Conservation (phyloP, 2,329 filamentous ascomycete species). For the Epichloe sylvatica region DNA sequence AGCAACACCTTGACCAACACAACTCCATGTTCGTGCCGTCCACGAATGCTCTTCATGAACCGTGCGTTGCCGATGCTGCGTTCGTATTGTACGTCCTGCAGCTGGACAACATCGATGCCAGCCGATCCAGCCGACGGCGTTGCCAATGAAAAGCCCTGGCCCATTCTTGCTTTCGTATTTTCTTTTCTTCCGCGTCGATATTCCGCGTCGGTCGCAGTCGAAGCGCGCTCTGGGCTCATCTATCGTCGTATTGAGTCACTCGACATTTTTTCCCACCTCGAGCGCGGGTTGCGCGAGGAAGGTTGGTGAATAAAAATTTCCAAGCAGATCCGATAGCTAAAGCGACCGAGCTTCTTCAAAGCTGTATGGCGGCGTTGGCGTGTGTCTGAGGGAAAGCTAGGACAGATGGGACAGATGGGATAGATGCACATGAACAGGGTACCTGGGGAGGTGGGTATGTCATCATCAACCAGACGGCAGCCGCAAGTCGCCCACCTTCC, state of each 20-base stretch:
- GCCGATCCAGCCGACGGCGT: slow-evolving; percentile 84
- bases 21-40: slow-evolving; percentile 76
- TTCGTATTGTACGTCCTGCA: slow-evolving; percentile 83
- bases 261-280: slow-evolving; percentile 2
- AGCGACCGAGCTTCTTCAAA: too few relatives aligned
- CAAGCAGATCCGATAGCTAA: neutral
- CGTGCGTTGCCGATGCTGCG: slow-evolving; percentile 80
- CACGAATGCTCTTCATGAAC: slow-evolving; percentile 94
- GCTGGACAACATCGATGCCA: slow-evolving; percentile 85
- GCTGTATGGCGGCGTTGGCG: too few relatives aligned
- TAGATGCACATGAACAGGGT: too few relatives aligned
- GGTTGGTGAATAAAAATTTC: neutral
- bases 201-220: neutral
- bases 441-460: too few relatives aligned
- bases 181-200: neutral
- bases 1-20: slow-evolving; percentile 90
- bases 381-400: too few relatives aligned
- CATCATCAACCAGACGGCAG: too few relatives aligned
- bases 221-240: neutral
- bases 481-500: too few relatives aligned
- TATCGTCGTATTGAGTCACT: neutral
- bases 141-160: slow-evolving; percentile 89
- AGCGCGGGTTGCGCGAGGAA: neutral
- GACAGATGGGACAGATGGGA: too few relatives aligned
- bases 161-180: slow-evolving; percentile 44